phyloP scores from a whole-genome alignment of 176 grass and related monocot species.

The Ananas comosus region DNA sequence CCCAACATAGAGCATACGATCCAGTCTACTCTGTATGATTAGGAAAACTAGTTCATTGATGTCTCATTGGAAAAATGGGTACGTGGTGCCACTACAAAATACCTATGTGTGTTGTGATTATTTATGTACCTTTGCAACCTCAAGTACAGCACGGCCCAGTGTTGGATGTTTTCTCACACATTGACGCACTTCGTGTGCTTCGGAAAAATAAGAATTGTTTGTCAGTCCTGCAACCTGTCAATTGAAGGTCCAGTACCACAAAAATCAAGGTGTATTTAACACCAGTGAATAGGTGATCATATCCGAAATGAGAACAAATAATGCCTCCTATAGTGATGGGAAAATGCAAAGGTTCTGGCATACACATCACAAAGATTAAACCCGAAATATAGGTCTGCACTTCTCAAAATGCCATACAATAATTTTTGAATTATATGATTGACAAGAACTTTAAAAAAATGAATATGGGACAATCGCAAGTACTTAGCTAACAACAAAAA shows the following conservation, averaged over 20 bases:
- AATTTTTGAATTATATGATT: too few species aligned
- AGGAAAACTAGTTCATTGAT: slow-evolving; percentile 16
- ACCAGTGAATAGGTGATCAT: background rate
- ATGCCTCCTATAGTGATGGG: background rate
- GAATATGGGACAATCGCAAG: background rate
- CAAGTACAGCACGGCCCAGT: slow-evolving; percentile 73
- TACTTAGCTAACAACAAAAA: background rate
- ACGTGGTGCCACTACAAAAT: background rate
- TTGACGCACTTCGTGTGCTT: slow-evolving; percentile 63
- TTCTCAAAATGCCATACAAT: background rate
- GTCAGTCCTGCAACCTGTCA: slow-evolving; percentile 79
- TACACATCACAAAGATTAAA: background rate
- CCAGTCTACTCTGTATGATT: slow-evolving; percentile 68
- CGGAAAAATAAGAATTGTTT: slow-evolving; percentile 72
- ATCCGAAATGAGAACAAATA: background rate
- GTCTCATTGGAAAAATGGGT: background rate
- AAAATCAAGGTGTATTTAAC: background rate
- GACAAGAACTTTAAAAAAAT: background rate
- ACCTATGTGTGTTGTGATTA: background rate
- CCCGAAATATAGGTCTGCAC: background rate
- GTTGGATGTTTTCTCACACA: slow-evolving; percentile 68
- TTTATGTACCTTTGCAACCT: slow-evolving; percentile 79
- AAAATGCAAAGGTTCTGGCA: background rate
- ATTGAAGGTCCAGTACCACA: background rate
- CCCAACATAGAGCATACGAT: slow-evolving; percentile 86